Evolutionary conservation across 2,329 filamentous ascomycete genomes (phyloP).

Genomic region (Penicillium thymicola): DNA sequence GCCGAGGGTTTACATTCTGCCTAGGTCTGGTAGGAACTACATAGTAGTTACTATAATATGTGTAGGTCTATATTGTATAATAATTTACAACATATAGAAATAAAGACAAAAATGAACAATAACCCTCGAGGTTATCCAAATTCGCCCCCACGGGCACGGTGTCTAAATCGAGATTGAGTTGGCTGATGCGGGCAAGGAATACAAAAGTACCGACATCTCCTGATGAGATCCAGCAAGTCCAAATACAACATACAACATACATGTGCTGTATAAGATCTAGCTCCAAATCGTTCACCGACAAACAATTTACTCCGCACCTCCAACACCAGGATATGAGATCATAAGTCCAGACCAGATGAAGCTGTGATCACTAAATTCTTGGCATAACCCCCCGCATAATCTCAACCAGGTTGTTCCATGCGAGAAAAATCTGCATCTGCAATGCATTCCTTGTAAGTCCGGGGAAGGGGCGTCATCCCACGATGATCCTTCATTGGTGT

Average conservation of each 20-base stretch:
- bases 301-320: not conserved
- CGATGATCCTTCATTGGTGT: not conserved
- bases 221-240: not conserved
- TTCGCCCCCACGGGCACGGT: not conserved
- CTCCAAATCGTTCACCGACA: not conserved
- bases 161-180: not conserved
- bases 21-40: not conserved
- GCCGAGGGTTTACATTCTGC: conserved; percentile 15
- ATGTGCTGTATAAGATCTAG: not conserved
- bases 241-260: not conserved
- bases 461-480: not conserved
- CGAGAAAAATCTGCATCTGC: not conserved
- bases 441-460: not conserved
- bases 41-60: not conserved
- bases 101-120: not conserved
- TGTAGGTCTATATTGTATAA: not conserved
- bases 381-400: not conserved
- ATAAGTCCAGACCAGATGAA: not conserved
- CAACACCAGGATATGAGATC: not conserved
- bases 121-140: not conserved
- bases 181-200: not conserved
- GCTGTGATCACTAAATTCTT: not conserved
- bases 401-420: not conserved
- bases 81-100: not conserved
- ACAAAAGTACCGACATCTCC: not conserved